Evolutionary conservation across 1,139 yeast genomes (phyloP).

Genomic region (Casaregolazyma suthepensis): DNA sequence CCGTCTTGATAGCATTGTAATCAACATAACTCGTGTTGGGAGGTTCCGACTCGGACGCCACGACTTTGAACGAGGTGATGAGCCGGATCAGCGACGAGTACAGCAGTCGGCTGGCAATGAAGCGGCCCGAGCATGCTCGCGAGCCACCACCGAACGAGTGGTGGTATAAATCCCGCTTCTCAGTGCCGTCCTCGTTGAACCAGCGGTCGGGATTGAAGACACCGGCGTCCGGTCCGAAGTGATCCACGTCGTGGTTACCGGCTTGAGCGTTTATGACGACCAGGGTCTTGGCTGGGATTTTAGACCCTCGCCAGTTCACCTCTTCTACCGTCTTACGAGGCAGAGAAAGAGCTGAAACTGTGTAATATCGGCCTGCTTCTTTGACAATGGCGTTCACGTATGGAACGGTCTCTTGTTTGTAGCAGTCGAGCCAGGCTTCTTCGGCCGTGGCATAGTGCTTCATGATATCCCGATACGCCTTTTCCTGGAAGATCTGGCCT

Average conservation of each 20-base stretch:
- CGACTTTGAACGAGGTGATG: slow-evolving; percentile 23
- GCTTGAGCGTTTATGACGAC: slow-evolving; percentile 63
- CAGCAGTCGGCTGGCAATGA: slow-evolving; percentile 52
- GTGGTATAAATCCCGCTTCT: slow-evolving; percentile 34
- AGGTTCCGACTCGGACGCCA: slow-evolving; percentile 20
- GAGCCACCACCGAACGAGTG: slow-evolving; percentile 62
- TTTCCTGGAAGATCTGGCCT: slow-evolving; percentile 42
- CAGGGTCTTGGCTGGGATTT: slow-evolving; percentile 50
- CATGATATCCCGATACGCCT: slow-evolving; percentile 38
- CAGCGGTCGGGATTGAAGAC: slow-evolving; percentile 52
- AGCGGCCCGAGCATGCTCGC: slow-evolving; percentile 57
- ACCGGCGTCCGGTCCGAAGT: slow-evolving; percentile 41
- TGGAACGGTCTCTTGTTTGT: slow-evolving; percentile 36
- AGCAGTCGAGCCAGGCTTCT: slow-evolving; percentile 44
- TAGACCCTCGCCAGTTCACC: slow-evolving; percentile 35
- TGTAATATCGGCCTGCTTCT: slow-evolving; percentile 55
- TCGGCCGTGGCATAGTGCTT: slow-evolving; percentile 30
- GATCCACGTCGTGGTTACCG: slow-evolving; percentile 55
- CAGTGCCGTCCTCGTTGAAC: slow-evolving; percentile 34
- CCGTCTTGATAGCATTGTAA: slow-evolving; percentile 23
- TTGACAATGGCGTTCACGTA: slow-evolving; percentile 52
- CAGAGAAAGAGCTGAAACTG: slow-evolving; percentile 58
- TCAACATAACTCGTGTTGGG: slow-evolving; percentile 23
- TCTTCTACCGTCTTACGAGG: slow-evolving; percentile 54
- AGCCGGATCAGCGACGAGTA: slow-evolving; percentile 40